Base-by-base conservation (phyloP, 768 basidiomycete species). In the Xanthoconium stramineum region DNA sequence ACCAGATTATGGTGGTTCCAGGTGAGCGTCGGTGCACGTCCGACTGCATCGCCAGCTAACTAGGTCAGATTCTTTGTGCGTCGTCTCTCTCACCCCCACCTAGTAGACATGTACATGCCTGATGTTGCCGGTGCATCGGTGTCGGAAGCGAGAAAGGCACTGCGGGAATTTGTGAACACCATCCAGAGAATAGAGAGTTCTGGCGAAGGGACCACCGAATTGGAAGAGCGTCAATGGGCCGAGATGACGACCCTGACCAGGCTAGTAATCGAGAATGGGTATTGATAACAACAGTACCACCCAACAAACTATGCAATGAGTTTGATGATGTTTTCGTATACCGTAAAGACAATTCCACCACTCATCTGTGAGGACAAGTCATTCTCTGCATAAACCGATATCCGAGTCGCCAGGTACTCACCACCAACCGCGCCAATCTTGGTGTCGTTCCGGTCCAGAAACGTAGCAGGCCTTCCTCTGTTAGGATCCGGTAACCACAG, bases 381-480 rank as follows among this genome's bases (percentile, higher is more conserved):
- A 46, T 53, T 51, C 28, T 30, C 37, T 46, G 40, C 14, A 47
- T 39, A 36, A 49, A 32, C 17, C 30, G 39, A 48, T 52, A 44
- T 30, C 1, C 17, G 58, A 33, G 28, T 19, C 19, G 24, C 24
- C 24, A 12, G 28, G 19, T 14, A 75, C 89, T 72, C 64, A 94
- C 89, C 67, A 96, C 87, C 47, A 99, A 71, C 30, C 97, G 80
- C 8, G 84, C 83, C 29, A 99, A 72, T 57, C 96, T 76, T 0
- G 97, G 97, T 5, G 95, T 96, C 8, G 96, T 94, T 3, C 97
- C 97, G 4, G 89, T 91, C 97, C 97, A 99, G 73, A 99, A 97
- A 47, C 89, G 81, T n/a, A 84, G 64, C 8, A 97, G 61, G 3
- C 97, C 97, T 66, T 98, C 94, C 71, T 98, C 96, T 0, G 87